Conservation (phyloP, 139 green algal genomes). For the Chlorella ohadii region DNA sequence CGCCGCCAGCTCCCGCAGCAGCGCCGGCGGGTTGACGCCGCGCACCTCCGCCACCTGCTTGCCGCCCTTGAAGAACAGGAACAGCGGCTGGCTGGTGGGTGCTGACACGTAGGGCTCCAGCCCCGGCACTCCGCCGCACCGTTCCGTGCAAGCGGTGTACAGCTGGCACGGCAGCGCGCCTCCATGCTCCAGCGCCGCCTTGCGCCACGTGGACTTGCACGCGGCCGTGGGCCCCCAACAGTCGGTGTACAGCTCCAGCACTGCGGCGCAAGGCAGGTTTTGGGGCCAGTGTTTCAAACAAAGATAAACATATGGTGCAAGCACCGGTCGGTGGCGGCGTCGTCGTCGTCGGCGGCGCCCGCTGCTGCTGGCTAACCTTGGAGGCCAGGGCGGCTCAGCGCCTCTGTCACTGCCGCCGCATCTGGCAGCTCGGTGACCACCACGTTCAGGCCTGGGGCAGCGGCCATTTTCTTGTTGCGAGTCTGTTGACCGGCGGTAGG, state of each 20-base stretch:
- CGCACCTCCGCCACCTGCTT: slow-evolving; percentile 4
- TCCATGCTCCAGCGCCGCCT: neutral
- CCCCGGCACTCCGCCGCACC: neutral
- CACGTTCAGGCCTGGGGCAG: neutral
- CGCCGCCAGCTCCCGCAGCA: too few relatives aligned
- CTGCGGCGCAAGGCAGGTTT: neutral
- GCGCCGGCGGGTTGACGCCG: too few relatives aligned
- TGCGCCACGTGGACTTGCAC: neutral
- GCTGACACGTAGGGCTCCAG: neutral
- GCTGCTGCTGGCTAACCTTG: neutral
- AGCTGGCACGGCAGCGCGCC: neutral
- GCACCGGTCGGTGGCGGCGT: too few relatives aligned
- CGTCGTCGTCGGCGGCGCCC: neutral
- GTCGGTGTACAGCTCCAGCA: slow-evolving; percentile 3
- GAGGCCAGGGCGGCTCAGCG: neutral
- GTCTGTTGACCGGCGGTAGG: too few relatives aligned
- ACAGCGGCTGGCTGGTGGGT: neutral
- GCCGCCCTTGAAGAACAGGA: slow-evolving; percentile 18
- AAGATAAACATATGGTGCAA: too few relatives aligned
- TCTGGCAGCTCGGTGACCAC: neutral
- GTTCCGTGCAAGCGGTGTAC: neutral
- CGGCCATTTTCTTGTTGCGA: too few relatives aligned
- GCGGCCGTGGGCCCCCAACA: slow-evolving; percentile 10
- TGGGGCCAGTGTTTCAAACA: neutral
- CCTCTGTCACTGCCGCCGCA: neutral